Evolutionary conservation across 192 early-diverging fungal genomes (phyloP).

Genomic region (Pecoramyces ruminantium): DNA sequence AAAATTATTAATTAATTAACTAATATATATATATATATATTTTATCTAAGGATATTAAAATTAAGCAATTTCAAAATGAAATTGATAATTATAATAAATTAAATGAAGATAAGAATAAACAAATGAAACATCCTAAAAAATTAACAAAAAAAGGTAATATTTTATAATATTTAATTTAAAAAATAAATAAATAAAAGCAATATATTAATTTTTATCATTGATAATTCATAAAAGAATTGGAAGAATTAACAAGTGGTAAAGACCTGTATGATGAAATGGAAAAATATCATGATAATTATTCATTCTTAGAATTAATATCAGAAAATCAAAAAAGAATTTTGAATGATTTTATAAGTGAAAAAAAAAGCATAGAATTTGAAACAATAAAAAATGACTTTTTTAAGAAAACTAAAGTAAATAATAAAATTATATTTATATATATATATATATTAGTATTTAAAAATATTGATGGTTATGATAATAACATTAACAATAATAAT

Average conservation of each 20-base stretch:
- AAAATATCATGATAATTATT: background rate
- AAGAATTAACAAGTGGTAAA: background rate
- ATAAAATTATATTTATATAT: too few species aligned
- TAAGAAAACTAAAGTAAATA: background rate
- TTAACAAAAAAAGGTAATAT: background rate
- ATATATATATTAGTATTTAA: too few species aligned
- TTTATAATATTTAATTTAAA: too few species aligned
- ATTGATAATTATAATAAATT: background rate
- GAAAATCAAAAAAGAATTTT: background rate
- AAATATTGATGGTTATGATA: too few species aligned
- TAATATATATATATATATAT: too few species aligned
- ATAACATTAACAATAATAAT: too few species aligned
- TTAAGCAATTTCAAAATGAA: background rate
- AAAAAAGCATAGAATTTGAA: background rate
- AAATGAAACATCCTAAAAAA: background rate
- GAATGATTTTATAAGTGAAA: background rate
- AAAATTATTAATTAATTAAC: too few species aligned
- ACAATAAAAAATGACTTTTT: background rate
- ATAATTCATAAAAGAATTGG: background rate
- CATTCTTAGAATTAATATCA: background rate
- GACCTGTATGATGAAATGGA: background rate
- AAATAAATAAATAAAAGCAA: too few species aligned
- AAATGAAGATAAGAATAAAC: background rate
- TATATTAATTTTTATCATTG: too few species aligned
- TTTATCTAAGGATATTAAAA: background rate